Conservation (phyloP, 176 grass and related monocot genomes). For the Cenchrus americanus region DNA sequence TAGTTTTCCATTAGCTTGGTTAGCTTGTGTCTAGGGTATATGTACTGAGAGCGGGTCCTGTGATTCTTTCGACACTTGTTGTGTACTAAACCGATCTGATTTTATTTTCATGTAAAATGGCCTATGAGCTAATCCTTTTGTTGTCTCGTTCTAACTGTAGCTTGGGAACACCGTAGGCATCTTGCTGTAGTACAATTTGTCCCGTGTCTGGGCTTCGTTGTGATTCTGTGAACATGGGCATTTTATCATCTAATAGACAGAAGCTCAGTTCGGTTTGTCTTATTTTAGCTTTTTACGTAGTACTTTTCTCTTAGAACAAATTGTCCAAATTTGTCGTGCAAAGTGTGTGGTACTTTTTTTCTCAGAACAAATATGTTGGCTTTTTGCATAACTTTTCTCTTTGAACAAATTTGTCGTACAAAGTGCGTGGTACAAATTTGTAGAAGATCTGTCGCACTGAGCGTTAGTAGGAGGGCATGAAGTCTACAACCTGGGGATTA, state of each 20-base stretch:
- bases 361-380: no score
- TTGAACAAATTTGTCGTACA: no score
- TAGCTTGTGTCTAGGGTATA: constrained; percentile 5
- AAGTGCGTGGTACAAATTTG: no score
- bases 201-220: background rate
- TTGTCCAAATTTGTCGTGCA: no score
- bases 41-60: constrained; percentile 13
- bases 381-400: no score
- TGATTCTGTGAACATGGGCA: background rate
- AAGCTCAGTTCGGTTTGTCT: background rate
- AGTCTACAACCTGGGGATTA: no score
- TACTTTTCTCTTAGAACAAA: no score
- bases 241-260: constrained; percentile 7
- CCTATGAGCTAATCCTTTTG: background rate
- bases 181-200: constrained; percentile 30
- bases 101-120: constrained; percentile 42
- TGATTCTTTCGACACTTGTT: constrained; percentile 34
- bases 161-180: constrained; percentile 18
- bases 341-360: no score
- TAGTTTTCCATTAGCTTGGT: constrained; percentile 18
- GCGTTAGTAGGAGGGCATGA: no score
- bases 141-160: constrained; percentile 18
- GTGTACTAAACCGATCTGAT: background rate
- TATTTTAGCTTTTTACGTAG: no score
- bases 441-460: no score